phyloP scores from a whole-genome alignment of 2,329 filamentous ascomycete species.

The Trichoderma asperellum region DNA sequence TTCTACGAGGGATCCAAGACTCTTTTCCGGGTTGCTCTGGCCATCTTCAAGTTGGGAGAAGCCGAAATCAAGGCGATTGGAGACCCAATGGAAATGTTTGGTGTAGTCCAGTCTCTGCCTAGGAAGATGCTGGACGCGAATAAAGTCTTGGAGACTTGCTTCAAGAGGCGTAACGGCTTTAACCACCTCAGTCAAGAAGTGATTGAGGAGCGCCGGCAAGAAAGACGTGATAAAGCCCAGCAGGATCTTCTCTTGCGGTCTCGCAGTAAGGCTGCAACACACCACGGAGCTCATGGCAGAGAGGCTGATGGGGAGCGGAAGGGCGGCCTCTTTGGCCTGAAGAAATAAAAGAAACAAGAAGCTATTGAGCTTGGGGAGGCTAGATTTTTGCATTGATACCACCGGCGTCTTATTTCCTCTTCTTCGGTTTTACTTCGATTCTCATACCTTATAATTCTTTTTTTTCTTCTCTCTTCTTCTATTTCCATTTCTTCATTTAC shows the following conservation, averaged over 20 bases:
- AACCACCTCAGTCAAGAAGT: conserved; percentile 79
- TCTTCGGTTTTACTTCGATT: conserved; percentile 20
- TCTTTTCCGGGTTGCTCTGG: conserved; percentile 86
- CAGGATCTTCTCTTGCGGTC: conserved; percentile 43
- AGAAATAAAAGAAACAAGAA: conserved; percentile 32
- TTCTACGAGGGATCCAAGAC: conserved; percentile 96
- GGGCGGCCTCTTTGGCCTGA: conserved; percentile 50
- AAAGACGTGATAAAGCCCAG: conserved; percentile 63
- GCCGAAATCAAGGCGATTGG: conserved; percentile 74
- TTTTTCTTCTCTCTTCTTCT: neutral
- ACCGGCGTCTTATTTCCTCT: conserved; percentile 20
- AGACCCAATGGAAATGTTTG: conserved; percentile 95
- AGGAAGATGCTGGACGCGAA: conserved; percentile 82
- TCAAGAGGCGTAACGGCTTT: conserved; percentile 78
- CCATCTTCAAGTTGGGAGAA: conserved; percentile 90
- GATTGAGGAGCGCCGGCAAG: conserved; percentile 75
- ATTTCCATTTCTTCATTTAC: neutral
- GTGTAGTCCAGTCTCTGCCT: conserved; percentile 86
- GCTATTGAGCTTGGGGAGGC: neutral
- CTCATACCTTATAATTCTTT: conserved; percentile 28
- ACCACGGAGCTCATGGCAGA: conserved; percentile 18
- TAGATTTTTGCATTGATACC: conserved; percentile 27
- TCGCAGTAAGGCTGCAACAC: conserved; percentile 36
- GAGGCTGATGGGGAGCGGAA: conserved; percentile 38
- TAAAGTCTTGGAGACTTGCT: conserved; percentile 78